Evolutionary conservation across 83 land plant genomes (phyloP).

Genomic region (Diphasiastrum complanatum): DNA sequence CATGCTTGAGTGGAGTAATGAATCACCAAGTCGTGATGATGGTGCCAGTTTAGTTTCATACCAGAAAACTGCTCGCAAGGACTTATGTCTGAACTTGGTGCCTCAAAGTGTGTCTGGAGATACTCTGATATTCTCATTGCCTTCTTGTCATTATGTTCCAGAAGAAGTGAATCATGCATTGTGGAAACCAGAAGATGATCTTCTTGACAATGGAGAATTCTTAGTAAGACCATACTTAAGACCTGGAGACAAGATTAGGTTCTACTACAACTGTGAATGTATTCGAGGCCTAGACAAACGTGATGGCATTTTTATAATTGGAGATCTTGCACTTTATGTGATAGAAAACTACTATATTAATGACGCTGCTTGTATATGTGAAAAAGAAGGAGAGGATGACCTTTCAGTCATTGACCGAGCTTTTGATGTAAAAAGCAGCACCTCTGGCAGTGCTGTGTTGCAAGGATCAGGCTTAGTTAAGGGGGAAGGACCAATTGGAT

Average conservation of each 20-base stretch:
- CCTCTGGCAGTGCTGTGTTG: conserved; percentile 41
- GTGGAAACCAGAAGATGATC: conserved; percentile 54
- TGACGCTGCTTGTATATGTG: conserved; percentile 73
- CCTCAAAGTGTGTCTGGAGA: too few relatives aligned
- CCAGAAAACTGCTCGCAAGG: too few relatives aligned
- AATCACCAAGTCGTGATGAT: conserved; percentile 48
- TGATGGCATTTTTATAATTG: conserved; percentile 96
- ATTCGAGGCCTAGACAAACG: conserved; percentile 96
- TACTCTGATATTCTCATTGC: too few relatives aligned
- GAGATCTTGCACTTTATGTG: conserved; percentile 76
- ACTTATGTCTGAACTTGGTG: too few relatives aligned
- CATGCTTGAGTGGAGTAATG: conserved; percentile 62
- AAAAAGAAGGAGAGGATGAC: conserved; percentile 78
- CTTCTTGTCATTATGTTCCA: conserved; percentile 37
- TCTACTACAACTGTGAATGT: conserved; percentile 91
- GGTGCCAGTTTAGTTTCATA: too few relatives aligned
- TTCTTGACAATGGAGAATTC: conserved; percentile 90
- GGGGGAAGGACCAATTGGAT: conserved; percentile 37
- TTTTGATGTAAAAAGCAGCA: conserved; percentile 76
- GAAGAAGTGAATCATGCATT: conserved; percentile 40
- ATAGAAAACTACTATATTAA: conserved; percentile 92
- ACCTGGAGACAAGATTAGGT: conserved; percentile 86
- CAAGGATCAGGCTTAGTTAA: conserved; percentile 47
- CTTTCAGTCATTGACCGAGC: conserved; percentile 95
- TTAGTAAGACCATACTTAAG: conserved; percentile 83